Conservation (phyloP, 257 asterid species). For the Salvia hispanica region DNA sequence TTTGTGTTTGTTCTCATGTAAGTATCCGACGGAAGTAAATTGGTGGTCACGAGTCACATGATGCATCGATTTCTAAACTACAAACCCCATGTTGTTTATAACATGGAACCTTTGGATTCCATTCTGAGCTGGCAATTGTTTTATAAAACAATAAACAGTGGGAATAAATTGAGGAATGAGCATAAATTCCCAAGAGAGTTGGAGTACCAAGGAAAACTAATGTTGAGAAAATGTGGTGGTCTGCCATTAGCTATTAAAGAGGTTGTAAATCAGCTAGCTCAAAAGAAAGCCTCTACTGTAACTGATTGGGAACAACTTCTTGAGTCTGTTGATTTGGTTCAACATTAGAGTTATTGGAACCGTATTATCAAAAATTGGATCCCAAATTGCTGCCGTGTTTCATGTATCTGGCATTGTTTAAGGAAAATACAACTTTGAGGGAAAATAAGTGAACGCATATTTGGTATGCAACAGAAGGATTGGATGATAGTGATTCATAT, state of each 20-base stretch:
- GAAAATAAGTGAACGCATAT: conserved; percentile 15
- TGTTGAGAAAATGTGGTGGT: conserved; percentile 27
- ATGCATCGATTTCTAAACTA: too few species aligned
- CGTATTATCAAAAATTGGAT: conserved; percentile 32
- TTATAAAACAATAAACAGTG: conserved; percentile 5
- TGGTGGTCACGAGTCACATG: conserved; percentile 2
- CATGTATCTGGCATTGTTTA: conserved; percentile 27
- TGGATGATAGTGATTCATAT: not conserved
- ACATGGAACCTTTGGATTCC: not conserved
- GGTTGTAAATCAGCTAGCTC: conserved; percentile 24
- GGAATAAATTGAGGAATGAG: not conserved
- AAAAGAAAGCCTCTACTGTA: not conserved
- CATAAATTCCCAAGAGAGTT: conserved; percentile 21
- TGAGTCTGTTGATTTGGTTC: not conserved
- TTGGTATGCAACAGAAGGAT: conserved; percentile 37
- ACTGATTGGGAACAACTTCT: conserved; percentile 29
- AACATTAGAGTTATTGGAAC: not conserved
- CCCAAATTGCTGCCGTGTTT: conserved; percentile 29
- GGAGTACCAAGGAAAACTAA: conserved; percentile 21
- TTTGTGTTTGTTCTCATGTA: too few species aligned
- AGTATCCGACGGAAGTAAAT: not conserved
- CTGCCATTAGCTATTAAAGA: conserved; percentile 36
- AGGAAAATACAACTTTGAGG: conserved; percentile 26
- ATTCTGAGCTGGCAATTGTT: conserved; percentile 37
- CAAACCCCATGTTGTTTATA: not conserved